Conservation (phyloP, 2,329 filamentous ascomycete genomes). For the Fusarium aywerte region DNA sequence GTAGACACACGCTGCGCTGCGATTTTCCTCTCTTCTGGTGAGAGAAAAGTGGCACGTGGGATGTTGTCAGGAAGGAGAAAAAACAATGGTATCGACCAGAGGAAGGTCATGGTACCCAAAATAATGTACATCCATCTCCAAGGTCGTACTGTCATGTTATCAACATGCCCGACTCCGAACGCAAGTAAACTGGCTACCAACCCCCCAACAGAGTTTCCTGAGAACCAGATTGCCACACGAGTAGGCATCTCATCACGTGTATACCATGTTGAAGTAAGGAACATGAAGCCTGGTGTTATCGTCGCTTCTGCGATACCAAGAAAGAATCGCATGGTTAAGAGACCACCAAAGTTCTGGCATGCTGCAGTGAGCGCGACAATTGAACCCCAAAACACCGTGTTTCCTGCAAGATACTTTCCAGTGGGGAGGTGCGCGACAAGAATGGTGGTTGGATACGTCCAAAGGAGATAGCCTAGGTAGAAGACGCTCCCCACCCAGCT, state of each 20-base stretch:
- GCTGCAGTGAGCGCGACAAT: slow-evolving; percentile 58
- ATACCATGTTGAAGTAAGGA: slow-evolving; percentile 67
- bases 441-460: slow-evolving; percentile 61
- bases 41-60: slow-evolving; percentile 67
- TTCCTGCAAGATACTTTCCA: slow-evolving; percentile 59
- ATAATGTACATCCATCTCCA: slow-evolving; percentile 71
- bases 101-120: slow-evolving; percentile 61
- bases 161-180: slow-evolving; percentile 66
- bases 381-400: slow-evolving; percentile 62
- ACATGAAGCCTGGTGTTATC: slow-evolving; percentile 65
- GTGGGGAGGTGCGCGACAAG: slow-evolving; percentile 60
- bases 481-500: slow-evolving; percentile 67
- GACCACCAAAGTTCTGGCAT: slow-evolving; percentile 60
- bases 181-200: slow-evolving; percentile 62
- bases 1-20: slow-evolving; percentile 59
- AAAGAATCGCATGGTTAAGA: slow-evolving; percentile 63
- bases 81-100: slow-evolving; percentile 62
- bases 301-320: slow-evolving; percentile 66
- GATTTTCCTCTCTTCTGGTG: slow-evolving; percentile 60
- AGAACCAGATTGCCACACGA: slow-evolving; percentile 67
- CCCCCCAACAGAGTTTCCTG: slow-evolving; percentile 61
- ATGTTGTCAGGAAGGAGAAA: slow-evolving; percentile 64
- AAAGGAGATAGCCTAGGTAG: slow-evolving; percentile 60
- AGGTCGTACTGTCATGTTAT: slow-evolving; percentile 54
- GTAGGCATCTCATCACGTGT: slow-evolving; percentile 66